phyloP scores from a whole-genome alignment of 176 grass and related monocot genomes.

The Cenchrus americanus region DNA sequence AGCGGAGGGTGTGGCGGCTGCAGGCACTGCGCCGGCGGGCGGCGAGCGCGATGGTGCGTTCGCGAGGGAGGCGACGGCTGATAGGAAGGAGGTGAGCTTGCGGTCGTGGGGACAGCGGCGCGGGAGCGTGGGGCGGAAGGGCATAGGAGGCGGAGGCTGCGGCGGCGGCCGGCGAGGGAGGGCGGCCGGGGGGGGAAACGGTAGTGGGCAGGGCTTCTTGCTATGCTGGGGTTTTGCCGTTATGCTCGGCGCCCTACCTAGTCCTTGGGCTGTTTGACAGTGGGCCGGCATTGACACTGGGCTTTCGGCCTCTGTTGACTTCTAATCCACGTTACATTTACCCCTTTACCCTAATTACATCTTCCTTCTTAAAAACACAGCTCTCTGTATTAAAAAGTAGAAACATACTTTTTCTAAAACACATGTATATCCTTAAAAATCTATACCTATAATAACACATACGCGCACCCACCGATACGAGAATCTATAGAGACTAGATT shows the following conservation, averaged over 20 bases:
- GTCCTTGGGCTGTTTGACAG: background rate
- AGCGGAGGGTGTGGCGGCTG: constrained; percentile 37
- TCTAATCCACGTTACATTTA: no score
- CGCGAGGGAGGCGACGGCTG: constrained; percentile 36
- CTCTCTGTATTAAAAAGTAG: no score
- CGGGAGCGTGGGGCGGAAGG: constrained; percentile 38
- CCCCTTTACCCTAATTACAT: background rate
- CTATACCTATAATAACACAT: no score
- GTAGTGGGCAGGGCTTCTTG: constrained; percentile 12
- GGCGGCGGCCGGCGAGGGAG: constrained; percentile 5
- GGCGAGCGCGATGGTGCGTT: background rate
- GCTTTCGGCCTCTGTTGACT: background rate
- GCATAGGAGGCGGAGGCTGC: constrained; percentile 39
- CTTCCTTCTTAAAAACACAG: no score
- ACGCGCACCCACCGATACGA: no score
- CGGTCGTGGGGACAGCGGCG: constrained; percentile 29
- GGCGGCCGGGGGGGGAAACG: background rate
- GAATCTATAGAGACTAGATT: no score
- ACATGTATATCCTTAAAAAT: no score
- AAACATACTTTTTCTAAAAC: no score
- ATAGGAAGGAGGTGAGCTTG: constrained; percentile 52
- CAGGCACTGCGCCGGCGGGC: constrained; percentile 1
- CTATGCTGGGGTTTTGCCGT: constrained; percentile 8
- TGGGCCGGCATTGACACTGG: background rate
- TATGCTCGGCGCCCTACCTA: background rate